Conservation (phyloP, 2,329 filamentous ascomycete genomes). For the Colletotrichum sp. region DNA sequence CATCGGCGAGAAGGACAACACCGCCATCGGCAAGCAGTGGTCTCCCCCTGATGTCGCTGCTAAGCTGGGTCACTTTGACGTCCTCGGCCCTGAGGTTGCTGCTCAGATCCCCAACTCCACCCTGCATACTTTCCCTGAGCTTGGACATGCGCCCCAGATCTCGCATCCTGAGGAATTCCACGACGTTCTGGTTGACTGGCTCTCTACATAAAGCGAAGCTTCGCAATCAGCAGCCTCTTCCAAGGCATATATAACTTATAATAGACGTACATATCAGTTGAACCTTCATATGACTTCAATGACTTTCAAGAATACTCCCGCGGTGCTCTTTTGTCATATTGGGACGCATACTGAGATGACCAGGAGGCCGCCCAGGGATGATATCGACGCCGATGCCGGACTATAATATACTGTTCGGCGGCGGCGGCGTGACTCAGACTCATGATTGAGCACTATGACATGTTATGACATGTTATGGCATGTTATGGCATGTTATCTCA, state of each 20-base stretch:
- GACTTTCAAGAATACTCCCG: accelerated
- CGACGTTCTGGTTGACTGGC: constrained; percentile 49
- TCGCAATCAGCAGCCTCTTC: accelerated
- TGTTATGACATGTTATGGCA: too few relatives aligned
- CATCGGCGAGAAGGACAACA: constrained; percentile 57
- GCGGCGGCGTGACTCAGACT: too few relatives aligned
- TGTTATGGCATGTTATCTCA: too few relatives aligned
- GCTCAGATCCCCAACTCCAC: constrained; percentile 47
- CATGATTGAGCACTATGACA: too few relatives aligned
- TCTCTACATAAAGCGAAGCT: constrained; percentile 25
- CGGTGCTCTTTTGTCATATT: not conserved
- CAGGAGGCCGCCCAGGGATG: too few relatives aligned
- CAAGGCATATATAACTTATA: not conserved
- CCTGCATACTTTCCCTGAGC: constrained; percentile 50
- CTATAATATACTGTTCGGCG: too few relatives aligned
- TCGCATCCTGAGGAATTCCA: constrained; percentile 54
- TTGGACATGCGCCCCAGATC: constrained; percentile 60
- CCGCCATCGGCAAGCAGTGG: constrained; percentile 61
- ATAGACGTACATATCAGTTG: too few relatives aligned
- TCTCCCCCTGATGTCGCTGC: constrained; percentile 46
- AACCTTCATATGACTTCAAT: not conserved
- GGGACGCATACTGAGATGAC: too few relatives aligned
- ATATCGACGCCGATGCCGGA: too few relatives aligned
- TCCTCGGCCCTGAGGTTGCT: constrained; percentile 51
- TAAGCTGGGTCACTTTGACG: constrained; percentile 52